Evolutionary conservation across 306 rosid species (phyloP), one percentile per base, ranked within the genome.

Genomic region (Dryas drummondii): DNA sequence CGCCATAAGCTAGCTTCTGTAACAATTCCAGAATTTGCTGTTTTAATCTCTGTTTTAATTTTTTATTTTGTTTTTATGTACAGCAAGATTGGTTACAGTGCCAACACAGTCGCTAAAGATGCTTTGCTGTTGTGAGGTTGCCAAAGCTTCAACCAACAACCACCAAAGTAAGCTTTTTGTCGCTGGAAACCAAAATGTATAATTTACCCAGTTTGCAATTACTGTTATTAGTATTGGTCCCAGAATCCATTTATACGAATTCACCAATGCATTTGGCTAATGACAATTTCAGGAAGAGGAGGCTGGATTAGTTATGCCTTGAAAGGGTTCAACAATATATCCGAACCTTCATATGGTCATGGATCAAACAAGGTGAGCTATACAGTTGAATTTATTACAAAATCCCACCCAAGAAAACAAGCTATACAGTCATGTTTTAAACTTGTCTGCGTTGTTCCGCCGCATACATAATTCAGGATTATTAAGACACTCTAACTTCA

Each of bases 301-400:
- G 96, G 86, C 85, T 94, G 71, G 97, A 94, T 83, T 97, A 94
- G 74, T 46, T 86, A 67, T 94, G 97, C 76, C 87, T 90, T 37
- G 89, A 91, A 80, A 90, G 87, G 55, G 88, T 79, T 79, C 87
- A 91, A 77, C 91, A 94, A 54, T 90, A 90, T 78, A 91, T 96
- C 85, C 87, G 98, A 82, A 88, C 92, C 22, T 75, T 87, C 68
- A 90, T 94, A 46, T 97, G 88, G 65, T 91, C 98, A 7, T 94
- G 97, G 98, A 94, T 91, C 73, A 70, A 90, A 84, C 97, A 91
- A 88, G 98, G 98, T 91, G 76, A 83, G 62, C 70, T 75, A 70
- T 48, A 59, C 42, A 45, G 40, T 63, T n/a, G 22, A 52, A 22
- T 22, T 22, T 22, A n/a, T 16, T 27, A 8, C 59, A 17, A 19